Evolutionary conservation across 2,329 filamentous ascomycete species (phyloP), one percentile per base, ranked within the genome.

Genomic region (Septoria petroselini): DNA sequence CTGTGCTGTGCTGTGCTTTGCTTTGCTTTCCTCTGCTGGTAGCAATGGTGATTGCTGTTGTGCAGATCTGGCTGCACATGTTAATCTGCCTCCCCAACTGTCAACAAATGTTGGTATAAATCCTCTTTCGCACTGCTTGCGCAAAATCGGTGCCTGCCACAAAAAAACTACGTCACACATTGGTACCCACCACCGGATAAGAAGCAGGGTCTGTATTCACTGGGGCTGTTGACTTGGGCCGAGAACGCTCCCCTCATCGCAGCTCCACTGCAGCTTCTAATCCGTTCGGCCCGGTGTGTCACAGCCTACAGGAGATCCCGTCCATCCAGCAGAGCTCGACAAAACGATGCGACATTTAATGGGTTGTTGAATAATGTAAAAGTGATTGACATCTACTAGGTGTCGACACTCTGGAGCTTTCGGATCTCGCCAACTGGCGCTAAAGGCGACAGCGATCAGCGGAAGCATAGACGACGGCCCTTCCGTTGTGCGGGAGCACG

Each of bases 361-460:
- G 23, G 23, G 23, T 27, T 5, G 23, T n/a, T n/a, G n/a, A n/a
- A n/a, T n/a, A n/a, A 27, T 27, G 23, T 9, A 27, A 9, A 27
- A 9, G 9, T 27, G 23, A 27, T 27, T 27, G 23, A 27, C 23
- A 27, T 27, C 9, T 5, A 27, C 5, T 27, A 5, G 9, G 5
- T 27, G 23, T 27, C 9, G 23, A n/a, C n/a, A n/a, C n/a, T n/a
- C 23, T 27, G 23, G 23, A 27, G 30, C 14, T 33, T n/a, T 33
- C 11, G 5, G 11, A 12, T 4, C 30, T 15, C 6, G 12, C 4
- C 30, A 33, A 33, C n/a, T n/a, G n/a, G n/a, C n/a, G n/a, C n/a
- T n/a, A n/a, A n/a, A n/a, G n/a, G n/a, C n/a, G 14, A 21, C 50
- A 45, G 33, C 50, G 50, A 53, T 53, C 46, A 40, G 14, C 44